Evolutionary conservation across 371 early-diverging fungal species (phyloP).

Genomic region (Catenaria anguillulae): DNA sequence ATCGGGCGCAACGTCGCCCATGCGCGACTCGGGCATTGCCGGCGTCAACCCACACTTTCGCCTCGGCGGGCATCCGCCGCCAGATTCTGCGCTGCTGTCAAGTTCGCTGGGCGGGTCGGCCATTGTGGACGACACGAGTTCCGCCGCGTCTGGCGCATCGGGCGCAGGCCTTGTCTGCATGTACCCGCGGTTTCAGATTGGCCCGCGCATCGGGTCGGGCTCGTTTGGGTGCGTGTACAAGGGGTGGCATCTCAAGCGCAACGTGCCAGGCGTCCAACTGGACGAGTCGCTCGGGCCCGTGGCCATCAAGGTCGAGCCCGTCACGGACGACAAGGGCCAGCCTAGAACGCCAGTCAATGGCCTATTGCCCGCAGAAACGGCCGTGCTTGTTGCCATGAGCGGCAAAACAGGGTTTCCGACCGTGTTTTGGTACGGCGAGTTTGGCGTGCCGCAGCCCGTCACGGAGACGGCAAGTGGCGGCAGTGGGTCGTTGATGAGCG

Average conservation of each 20-base stretch:
- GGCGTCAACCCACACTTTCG: not conserved
- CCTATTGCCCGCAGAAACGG: not conserved
- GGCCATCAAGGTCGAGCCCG: not conserved
- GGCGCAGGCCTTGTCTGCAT: too few species aligned
- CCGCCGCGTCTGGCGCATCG: not conserved
- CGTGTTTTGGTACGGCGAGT: not conserved
- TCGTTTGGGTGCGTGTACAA: slow-evolving; percentile 7
- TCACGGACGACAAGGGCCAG: not conserved
- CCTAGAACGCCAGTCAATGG: not conserved
- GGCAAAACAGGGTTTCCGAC: not conserved
- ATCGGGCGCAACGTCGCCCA: not conserved
- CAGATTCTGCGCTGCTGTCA: too few species aligned
- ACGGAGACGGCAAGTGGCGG: too few species aligned
- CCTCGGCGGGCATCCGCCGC: not conserved
- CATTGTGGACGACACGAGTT: not conserved
- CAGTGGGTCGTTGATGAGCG: too few species aligned
- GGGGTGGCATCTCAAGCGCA: too few species aligned
- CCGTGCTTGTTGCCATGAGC: not conserved
- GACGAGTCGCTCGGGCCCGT: not conserved
- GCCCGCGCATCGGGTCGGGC: not conserved
- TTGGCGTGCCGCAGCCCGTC: not conserved
- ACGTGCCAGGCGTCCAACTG: not conserved
- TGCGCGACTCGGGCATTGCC: not conserved
- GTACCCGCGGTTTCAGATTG: not conserved
- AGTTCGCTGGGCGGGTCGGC: too few species aligned